Base-by-base conservation (phyloP, 371 early-diverging fungal species). In the Mucor plumbeus region DNA sequence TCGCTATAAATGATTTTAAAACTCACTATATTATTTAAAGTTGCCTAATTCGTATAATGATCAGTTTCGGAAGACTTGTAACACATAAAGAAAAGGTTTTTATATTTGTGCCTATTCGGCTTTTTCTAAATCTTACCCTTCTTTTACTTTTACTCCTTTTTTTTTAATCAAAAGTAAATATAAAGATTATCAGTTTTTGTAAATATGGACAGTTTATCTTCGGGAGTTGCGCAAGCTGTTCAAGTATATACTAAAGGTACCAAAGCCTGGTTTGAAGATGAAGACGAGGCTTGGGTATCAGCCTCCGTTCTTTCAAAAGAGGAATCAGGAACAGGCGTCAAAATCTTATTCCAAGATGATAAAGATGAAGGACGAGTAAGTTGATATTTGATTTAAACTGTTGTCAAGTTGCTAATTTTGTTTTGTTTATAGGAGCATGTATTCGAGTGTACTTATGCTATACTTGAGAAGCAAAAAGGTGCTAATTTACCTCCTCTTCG, bases 211-310 rank as follows among this genome's bases (percentile, higher is more conserved):
- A 67, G 69, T 58, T 64, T 72, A 65, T 77, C 83, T 50, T 71
- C 73, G 44, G 72, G 76, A 56, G 70, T 82, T 54, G 64, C 73
- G 34, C 83, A 87, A 64, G 79, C 87, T 38, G 64, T 91, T 67
- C 87, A 88, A 15, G 78, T 87, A 8, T 91, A 87, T 76, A 82
- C 82, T 43, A 84, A 87, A 65, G 94, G 92, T 40, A 90, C 89
- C 65, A 84, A 85, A 72, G 96, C 94, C 50, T 97, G 96, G 96
- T 93, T 97, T 75, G 85, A 86, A 67, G 95, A 97, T 73, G 90
- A 87, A 10, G 83, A 90, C 35, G 94, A 94, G 65, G 96, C 93
- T 61, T 97, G 95, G 95, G 83, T 93, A 53, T 88, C 89, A 39
- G 95, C 90, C 43, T 78, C 86, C 13, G 75, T 93, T 44, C 68